phyloP scores from a whole-genome alignment of 1,284 basidiomycete species.

The Ceratorhiza oryzae-sativae region DNA sequence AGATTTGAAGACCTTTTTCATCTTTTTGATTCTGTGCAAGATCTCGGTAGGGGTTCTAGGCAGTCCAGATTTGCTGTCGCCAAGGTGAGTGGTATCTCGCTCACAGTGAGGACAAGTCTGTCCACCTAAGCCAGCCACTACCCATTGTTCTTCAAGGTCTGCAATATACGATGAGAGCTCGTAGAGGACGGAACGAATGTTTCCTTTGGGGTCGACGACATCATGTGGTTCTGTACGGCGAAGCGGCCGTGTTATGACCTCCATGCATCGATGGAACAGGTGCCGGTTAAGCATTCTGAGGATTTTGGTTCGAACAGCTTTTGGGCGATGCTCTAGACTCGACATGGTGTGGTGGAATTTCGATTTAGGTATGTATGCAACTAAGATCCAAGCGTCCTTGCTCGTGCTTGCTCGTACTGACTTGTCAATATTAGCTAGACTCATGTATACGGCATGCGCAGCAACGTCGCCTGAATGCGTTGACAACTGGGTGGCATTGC shows the following conservation, averaged over 20 bases:
- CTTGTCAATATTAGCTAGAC: conserved; percentile 26
- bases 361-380: conserved; percentile 37
- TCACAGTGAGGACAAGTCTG: conserved; percentile 28
- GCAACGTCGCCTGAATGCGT: conserved; percentile 31
- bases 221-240: conserved; percentile 15
- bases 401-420: conserved; percentile 27
- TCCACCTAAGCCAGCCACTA: not conserved
- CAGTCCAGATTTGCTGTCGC: conserved; percentile 3
- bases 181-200: conserved; percentile 2
- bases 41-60: conserved; percentile 17
- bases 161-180: conserved; percentile 13
- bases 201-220: conserved; percentile 25
- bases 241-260: conserved; percentile 14
- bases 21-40: not conserved
- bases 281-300: not conserved
- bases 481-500: conserved; percentile 12
- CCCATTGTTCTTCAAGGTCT: conserved; percentile 31
- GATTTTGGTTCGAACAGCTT: conserved; percentile 8
- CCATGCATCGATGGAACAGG: conserved; percentile 31
- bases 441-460: conserved; percentile 32
- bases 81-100: conserved; percentile 8
- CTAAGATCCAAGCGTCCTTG: conserved; percentile 25
- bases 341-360: conserved; percentile 13
- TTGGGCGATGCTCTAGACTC: not conserved
- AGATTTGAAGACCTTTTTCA: not conserved